phyloP scores from a whole-genome alignment of 108 stramenopile genomes.

The Fragilaria radians region DNA sequence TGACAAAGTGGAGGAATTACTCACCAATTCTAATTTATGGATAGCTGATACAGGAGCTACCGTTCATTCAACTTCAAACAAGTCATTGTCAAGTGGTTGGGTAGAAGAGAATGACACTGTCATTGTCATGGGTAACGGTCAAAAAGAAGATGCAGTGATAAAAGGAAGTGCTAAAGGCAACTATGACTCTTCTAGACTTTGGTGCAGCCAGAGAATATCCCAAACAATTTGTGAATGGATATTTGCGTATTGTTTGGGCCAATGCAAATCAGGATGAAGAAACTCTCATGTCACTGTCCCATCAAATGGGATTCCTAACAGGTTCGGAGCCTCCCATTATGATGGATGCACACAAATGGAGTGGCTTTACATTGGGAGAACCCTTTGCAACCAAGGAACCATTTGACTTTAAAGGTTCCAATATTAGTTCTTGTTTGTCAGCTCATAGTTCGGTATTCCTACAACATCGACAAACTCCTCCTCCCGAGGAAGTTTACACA shows the following conservation, averaged over 20 bases:
- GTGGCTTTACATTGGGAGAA: constrained; percentile 94
- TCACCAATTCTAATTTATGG: too few species aligned
- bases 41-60: too few species aligned
- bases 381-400: constrained; percentile 85
- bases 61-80: too few species aligned
- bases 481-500: constrained; percentile 97
- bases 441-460: constrained; percentile 76
- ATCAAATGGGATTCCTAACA: constrained; percentile 88
- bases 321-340: constrained; percentile 89
- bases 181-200: constrained; percentile 90
- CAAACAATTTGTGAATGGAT: constrained; percentile 90
- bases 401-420: constrained; percentile 81
- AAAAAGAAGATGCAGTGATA: too few species aligned
- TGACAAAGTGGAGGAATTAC: too few species aligned
- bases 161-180: too few species aligned
- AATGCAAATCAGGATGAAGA: constrained; percentile 87
- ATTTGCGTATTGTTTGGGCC: constrained; percentile 94
- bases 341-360: constrained; percentile 89
- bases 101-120: too few species aligned
- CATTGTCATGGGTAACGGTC: too few species aligned
- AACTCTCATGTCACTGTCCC: constrained; percentile 69
- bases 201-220: constrained; percentile 89
- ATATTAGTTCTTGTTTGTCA: constrained; percentile 71
- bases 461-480: constrained; percentile 82
- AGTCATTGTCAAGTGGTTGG: too few species aligned